Base-by-base conservation (phyloP, 2,329 filamentous ascomycete species). In the Sclerotiophoma versabilis region DNA sequence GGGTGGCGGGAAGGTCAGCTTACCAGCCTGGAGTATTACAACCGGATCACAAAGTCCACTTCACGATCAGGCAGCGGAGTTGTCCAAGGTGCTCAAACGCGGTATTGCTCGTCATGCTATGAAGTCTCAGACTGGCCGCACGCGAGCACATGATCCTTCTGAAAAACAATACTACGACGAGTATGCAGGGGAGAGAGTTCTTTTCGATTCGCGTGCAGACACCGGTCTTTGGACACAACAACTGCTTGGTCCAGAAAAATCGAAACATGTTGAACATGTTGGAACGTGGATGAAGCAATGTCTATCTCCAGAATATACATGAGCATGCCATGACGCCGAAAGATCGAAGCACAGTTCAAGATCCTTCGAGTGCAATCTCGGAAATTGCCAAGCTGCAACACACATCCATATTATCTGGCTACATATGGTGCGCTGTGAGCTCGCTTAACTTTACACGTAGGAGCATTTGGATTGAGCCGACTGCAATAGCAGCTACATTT, bases 11-110 rank as follows among this genome's bases (percentile, higher is more conserved):
- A 72, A 70, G 1, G 63, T 82, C 1, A 63, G 58, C 12, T 53
- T 82, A 1, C 80, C 80, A 0, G 46, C 60, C 9, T 77, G 79
- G 63, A 70, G 71, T 32, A 69, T 82, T 26, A 72, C 70, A 5
- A 65, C 76, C 1, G 78, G 77, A 1, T 52, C 62, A 1, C 64
- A 71, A 3, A 77, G 72, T 26, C 69, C 74, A 1, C 65, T 82
- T 0, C 57, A 62, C 1, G 75, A 76, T 17, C 79, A 80, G 59
- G 67, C 72, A 1, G 58, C 67, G 1, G 80, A 82, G 47, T 57
- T 82, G 8, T 65, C 71, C 0, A 72, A 72, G 32, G 58, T 74
- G 33, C 52, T 81, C 4, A 70, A 69, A 29, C 72, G 76, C 20
- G 79, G 75, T 46, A 64, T 79, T 33, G 68, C 73, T 3, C 68